Evolutionary conservation across 495 filamentous ascomycete genomes (phyloP), one percentile per base, ranked within the genome.

Genomic region (Penicillium samsonianum): DNA sequence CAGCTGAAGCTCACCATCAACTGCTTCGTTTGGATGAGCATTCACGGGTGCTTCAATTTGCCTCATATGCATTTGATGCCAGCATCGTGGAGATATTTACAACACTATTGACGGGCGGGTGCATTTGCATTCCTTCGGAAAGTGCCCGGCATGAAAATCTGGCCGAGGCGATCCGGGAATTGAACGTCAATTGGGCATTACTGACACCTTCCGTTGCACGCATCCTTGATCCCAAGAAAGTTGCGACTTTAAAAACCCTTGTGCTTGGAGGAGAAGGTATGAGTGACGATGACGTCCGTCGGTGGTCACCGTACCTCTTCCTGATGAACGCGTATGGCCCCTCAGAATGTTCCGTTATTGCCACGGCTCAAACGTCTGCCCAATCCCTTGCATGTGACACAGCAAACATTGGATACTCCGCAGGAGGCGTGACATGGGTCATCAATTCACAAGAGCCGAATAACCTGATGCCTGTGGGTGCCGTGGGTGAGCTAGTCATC

Each of bases 1-100:
- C 50, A 73, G 53, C 28, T 3, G 38, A 59, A 70, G 56, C 50
- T 71, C 12, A 44, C 19, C 31, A 37, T 9, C 17, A 28, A 14
- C 3, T 23, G 16, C 26, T 25, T 46, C 11, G 22, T 16, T 4
- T 30, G n/a, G 4, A 1, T 16, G 28, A 40, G 11, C 16, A 55
- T 22, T 16, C 63, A 58, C 44, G 46, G 1, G 44, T 50, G 4
- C 30, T 53, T 10, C 41, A 61, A 20, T n/a, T 82, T 78, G 73
- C 80, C 49, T 25, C 64, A 4, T 62, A 68, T 23, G 45, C 57
- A 0, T 73, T 71, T 45, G 68, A 73, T 50, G 64, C 52, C 1
- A 41, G 25, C 44, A 51, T 69, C 3, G 11, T 17, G 14, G 60
- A 74, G 0, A 51, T 60, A 0, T 38, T 71, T 4, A 33, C 42